Evolutionary conservation across 768 basidiomycete species (phyloP).

Genomic region (Boletales sp.): DNA sequence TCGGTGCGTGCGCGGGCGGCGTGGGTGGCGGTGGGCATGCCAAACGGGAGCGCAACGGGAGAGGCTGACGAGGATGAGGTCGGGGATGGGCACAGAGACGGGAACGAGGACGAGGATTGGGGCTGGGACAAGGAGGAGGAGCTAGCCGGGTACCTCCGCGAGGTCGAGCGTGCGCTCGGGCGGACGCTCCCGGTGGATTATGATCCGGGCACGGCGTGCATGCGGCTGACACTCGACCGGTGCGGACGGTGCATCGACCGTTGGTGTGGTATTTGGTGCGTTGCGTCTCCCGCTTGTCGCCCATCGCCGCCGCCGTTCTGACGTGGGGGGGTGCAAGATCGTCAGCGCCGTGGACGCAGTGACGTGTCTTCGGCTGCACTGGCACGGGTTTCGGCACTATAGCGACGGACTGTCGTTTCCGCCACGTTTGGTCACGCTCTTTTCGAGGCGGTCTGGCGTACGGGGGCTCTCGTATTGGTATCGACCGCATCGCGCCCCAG

Average conservation of each 20-base stretch:
- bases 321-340: constrained; percentile 40
- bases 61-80: no score
- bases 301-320: not conserved
- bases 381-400: constrained; percentile 54
- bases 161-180: constrained; percentile 40
- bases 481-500: constrained; percentile 44
- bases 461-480: constrained; percentile 44
- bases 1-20: no score
- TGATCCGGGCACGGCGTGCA: constrained; percentile 36
- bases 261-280: constrained; percentile 63
- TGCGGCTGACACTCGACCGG: constrained; percentile 56
- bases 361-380: constrained; percentile 37
- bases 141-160: constrained; percentile 42
- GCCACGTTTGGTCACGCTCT: constrained; percentile 42
- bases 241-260: constrained; percentile 53
- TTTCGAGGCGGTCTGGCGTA: constrained; percentile 40
- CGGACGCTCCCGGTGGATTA: constrained; percentile 39
- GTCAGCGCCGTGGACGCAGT: constrained; percentile 48
- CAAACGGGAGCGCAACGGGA: no score
- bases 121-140: constrained; percentile 47
- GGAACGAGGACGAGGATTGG: not conserved
- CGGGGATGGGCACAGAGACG: constrained; percentile 32
- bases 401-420: constrained; percentile 45
- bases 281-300: constrained; percentile 1
- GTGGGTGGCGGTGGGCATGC: no score